A percentile compares a stretch with the other conserved stretches of the same genome.
Evolutionary conservation across 2,329 filamentous ascomycete species (phyloP).

Genomic region (Trichoderma oligosporum): DNA sequence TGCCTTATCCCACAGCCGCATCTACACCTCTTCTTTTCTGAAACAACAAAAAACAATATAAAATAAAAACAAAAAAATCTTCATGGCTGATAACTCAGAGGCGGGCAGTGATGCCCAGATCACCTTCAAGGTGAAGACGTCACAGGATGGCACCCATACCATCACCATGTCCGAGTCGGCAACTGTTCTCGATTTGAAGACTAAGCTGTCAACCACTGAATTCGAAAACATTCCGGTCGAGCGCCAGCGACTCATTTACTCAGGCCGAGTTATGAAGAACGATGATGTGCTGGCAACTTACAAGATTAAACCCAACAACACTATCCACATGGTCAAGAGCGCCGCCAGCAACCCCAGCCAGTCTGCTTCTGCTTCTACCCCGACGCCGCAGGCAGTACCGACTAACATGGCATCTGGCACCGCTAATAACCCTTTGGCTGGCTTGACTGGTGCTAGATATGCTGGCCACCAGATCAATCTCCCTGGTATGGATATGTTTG

Average conservation of each 20-base stretch:
- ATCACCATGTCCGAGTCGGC: slow-evolving; percentile 75
- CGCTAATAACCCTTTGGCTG: slow-evolving; percentile 85
- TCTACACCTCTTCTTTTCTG: too few species aligned
- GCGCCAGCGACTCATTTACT: slow-evolving; percentile 94
- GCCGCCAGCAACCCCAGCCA: slow-evolving; percentile 74
- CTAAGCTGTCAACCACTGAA: slow-evolving; percentile 74
- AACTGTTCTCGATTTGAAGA: slow-evolving; percentile 82
- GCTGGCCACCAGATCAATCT: slow-evolving; percentile 81
- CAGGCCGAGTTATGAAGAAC: slow-evolving; percentile 94
- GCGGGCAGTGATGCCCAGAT: slow-evolving; percentile 66
- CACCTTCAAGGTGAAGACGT: slow-evolving; percentile 97
- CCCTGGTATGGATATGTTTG: slow-evolving; percentile 83
- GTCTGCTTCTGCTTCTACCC: slow-evolving; percentile 39
- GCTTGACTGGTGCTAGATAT: slow-evolving; percentile 87
- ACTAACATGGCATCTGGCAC: slow-evolving; percentile 79
- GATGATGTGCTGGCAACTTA: slow-evolving; percentile 77
- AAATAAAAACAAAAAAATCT: too few species aligned
- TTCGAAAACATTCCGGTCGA: slow-evolving; percentile 84
- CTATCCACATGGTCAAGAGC: slow-evolving; percentile 93
- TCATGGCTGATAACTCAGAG: slow-evolving; percentile 64
- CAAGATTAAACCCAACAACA: slow-evolving; percentile 96
- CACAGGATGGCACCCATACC: slow-evolving; percentile 79
- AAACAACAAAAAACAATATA: too few species aligned
- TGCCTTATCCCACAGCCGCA: background rate
- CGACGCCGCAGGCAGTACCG: slow-evolving; percentile 48